Conservation (phyloP, 495 filamentous ascomycete genomes). For the Aeminium ludgeri region DNA sequence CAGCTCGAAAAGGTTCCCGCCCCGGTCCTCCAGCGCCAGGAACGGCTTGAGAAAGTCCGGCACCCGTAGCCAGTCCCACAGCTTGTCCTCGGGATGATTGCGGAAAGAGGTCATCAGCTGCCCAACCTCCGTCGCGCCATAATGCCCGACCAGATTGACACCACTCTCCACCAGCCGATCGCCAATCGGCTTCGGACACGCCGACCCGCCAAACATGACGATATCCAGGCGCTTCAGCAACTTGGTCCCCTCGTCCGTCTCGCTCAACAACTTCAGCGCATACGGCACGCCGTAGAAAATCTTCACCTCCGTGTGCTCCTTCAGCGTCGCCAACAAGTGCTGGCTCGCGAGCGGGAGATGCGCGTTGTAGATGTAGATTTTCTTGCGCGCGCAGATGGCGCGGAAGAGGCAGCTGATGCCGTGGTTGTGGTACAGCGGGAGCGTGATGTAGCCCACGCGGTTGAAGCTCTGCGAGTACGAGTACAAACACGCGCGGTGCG, state of each 20-base stretch:
- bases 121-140: constrained; percentile 37
- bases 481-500: constrained; percentile 25
- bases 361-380: constrained; percentile 14
- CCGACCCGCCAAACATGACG: constrained; percentile 9
- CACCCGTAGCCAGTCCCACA: constrained; percentile 28
- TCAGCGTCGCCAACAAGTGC: constrained; percentile 2
- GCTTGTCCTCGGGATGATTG: constrained; percentile 20
- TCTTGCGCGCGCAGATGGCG: constrained; percentile 26
- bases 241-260: constrained; percentile 6
- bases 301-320: constrained; percentile 3
- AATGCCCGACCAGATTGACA: constrained; percentile 35
- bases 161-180: constrained; percentile 34
- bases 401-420: constrained; percentile 34
- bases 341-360: constrained; percentile 3
- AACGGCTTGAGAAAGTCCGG: constrained; percentile 17
- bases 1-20: constrained; percentile 23
- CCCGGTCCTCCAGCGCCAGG: constrained; percentile 17
- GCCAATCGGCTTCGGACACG: constrained; percentile 22
- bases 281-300: constrained; percentile 12
- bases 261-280: constrained; percentile 7
- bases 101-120: constrained; percentile 40
- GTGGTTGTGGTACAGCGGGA: constrained; percentile 24
- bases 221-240: constrained; percentile 1
- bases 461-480: constrained; percentile 28
- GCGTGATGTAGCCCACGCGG: constrained; percentile 10